A percentile compares a stretch with the other conserved stretches of the same genome.
Conservation (phyloP, 2,329 filamentous ascomycete genomes). For the Aspergillus arachidicola region DNA sequence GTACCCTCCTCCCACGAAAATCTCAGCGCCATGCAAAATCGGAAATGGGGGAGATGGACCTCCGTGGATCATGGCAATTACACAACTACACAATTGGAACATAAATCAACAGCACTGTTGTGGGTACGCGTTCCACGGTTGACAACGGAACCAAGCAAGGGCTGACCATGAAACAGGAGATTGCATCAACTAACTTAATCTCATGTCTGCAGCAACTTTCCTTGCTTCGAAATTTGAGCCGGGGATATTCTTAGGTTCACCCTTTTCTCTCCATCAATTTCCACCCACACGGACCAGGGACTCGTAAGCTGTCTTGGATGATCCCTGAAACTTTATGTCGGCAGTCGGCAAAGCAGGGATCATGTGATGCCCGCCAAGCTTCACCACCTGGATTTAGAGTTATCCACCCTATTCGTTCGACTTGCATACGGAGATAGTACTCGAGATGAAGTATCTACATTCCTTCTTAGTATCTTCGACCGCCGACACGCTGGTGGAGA, state of each 20-base stretch:
- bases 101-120: conserved; percentile 21
- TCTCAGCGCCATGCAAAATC: not conserved
- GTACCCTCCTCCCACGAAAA: not conserved
- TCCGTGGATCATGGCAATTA: not conserved
- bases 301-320: conserved; percentile 10
- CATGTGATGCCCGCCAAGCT: conserved; percentile 6
- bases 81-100: conserved; percentile 7
- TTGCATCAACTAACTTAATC: not conserved
- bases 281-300: not conserved
- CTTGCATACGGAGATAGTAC: not conserved
- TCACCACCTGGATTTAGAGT: not conserved
- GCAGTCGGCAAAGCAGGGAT: not conserved
- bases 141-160: conserved; percentile 12
- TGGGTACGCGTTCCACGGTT: conserved; percentile 19
- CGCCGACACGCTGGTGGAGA: too few relatives aligned
- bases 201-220: not conserved
- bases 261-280: not conserved
- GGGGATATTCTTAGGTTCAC: not conserved
- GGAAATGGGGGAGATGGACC: not conserved
- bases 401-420: not conserved
- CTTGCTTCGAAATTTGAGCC: not conserved
- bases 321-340: conserved; percentile 3
- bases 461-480: too few relatives aligned
- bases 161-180: conserved; percentile 2
- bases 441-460: not conserved